A percentile compares a stretch with the other conserved stretches of the same genome.
Conservation (phyloP, 2,329 filamentous ascomycete species). For the Fusarium sp. region DNA sequence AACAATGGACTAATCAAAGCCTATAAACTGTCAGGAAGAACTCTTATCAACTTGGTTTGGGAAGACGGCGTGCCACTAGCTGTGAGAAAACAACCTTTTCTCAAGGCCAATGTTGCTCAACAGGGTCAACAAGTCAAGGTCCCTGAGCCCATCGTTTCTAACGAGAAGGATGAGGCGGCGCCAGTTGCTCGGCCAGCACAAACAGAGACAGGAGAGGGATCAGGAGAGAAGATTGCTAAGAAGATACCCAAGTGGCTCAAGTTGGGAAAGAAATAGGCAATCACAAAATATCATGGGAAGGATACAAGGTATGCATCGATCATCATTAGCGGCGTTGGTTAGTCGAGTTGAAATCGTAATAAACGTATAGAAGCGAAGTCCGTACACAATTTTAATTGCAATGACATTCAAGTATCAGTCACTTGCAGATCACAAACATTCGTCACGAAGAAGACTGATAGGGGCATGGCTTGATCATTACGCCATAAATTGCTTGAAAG, state of each 20-base stretch:
- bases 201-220: slow-evolving; percentile 53
- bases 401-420: background rate
- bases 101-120: slow-evolving; percentile 68
- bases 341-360: background rate
- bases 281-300: background rate
- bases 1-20: slow-evolving; percentile 74
- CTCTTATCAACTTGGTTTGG: slow-evolving; percentile 83
- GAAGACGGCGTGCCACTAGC: slow-evolving; percentile 69
- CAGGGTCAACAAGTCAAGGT: slow-evolving; percentile 76
- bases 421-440: background rate
- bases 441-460: slow-evolving; percentile 1
- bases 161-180: slow-evolving; percentile 51
- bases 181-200: slow-evolving; percentile 43
- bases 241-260: slow-evolving; percentile 82
- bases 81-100: slow-evolving; percentile 66
- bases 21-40: slow-evolving; percentile 75
- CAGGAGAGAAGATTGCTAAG: slow-evolving; percentile 72
- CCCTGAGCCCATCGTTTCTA: slow-evolving; percentile 63
- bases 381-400: background rate
- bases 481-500: slow-evolving; percentile 45
- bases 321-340: slow-evolving; percentile 31
- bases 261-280: slow-evolving; percentile 72
- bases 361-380: background rate
- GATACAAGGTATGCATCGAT: slow-evolving; percentile 8
- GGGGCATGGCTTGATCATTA: slow-evolving; percentile 40